Evolutionary conservation across 129 eudicot genomes (phyloP).

Genomic region (Pseudognaphalium luteoalbum): DNA sequence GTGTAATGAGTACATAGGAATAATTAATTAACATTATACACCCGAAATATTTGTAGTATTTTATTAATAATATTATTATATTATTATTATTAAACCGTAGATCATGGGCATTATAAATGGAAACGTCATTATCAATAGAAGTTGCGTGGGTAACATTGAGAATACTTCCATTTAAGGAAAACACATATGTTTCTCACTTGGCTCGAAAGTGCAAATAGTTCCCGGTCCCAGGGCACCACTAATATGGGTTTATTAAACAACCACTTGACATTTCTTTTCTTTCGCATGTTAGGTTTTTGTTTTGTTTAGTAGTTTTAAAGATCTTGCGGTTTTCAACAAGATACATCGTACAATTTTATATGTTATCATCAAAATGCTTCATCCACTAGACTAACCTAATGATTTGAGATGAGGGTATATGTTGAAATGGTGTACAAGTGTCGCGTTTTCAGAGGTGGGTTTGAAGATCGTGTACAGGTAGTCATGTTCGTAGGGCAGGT

Average conservation of each 20-base stretch:
- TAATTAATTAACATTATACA: too few species aligned
- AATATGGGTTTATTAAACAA: slow-evolving; percentile 7
- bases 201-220: neutral
- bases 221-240: slow-evolving; percentile 9
- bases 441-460: neutral
- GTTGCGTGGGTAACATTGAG: neutral
- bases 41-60: too few species aligned
- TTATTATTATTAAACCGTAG: neutral
- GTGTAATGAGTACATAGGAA: too few species aligned
- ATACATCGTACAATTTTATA: slow-evolving; percentile 28
- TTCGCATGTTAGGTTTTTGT: slow-evolving; percentile 5
- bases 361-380: slow-evolving; percentile 30
- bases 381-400: slow-evolving; percentile 23
- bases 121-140: slow-evolving; percentile 24
- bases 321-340: slow-evolving; percentile 21
- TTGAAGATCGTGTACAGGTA: neutral
- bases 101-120: slow-evolving; percentile 15
- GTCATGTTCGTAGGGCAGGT: neutral
- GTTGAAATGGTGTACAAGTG: neutral
- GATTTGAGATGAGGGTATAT: neutral
- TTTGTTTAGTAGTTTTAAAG: slow-evolving; percentile 20
- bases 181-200: slow-evolving; percentile 23
- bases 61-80: too few species aligned
- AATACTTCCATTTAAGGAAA: slow-evolving; percentile 29
- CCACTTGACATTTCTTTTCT: neutral